A percentile compares a stretch with the other conserved stretches of the same genome.
These are phyloP conservation scores for Russula olivacea DNA, from an alignment of 768 basidiomycete species.

Conservation along the genomic window DNA sequence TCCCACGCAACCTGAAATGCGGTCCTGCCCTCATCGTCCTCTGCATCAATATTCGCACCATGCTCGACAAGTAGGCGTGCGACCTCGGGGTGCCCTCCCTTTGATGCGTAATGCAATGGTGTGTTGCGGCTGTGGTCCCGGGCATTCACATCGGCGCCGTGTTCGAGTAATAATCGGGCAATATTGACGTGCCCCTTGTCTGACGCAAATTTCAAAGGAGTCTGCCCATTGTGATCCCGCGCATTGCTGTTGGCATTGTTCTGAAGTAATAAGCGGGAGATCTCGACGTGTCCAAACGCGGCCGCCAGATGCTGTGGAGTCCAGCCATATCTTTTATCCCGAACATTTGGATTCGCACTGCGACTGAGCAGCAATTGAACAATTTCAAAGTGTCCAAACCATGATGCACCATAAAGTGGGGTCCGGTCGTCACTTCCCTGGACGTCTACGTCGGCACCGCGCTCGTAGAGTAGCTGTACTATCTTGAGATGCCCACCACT, in stretches of 20 bases:
- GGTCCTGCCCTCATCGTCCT: too few relatives aligned
- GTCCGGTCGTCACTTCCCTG: background rate
- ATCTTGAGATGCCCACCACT: background rate
- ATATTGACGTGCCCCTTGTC: background rate
- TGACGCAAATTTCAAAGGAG: background rate
- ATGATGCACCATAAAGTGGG: background rate
- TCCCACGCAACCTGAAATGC: too few relatives aligned
- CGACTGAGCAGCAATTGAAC: background rate
- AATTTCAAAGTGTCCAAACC: background rate
- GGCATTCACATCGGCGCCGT: background rate
- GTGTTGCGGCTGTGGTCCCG: background rate
- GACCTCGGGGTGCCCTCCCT: background rate
- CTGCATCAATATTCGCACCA: too few relatives aligned
- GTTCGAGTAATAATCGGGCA: background rate
- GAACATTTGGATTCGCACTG: background rate
- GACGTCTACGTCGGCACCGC: background rate
- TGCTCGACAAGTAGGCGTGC: too few relatives aligned
- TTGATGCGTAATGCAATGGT: background rate
- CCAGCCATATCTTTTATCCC: accelerated
- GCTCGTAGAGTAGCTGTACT: background rate
- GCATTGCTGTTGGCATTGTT: background rate
- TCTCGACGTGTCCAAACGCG: background rate
- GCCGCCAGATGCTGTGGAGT: background rate
- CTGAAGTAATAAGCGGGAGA: background rate
- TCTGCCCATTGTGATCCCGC: background rate